Evolutionary conservation across 2,329 filamentous ascomycete genomes (phyloP).

Genomic region (Cladophialophora immunda): DNA sequence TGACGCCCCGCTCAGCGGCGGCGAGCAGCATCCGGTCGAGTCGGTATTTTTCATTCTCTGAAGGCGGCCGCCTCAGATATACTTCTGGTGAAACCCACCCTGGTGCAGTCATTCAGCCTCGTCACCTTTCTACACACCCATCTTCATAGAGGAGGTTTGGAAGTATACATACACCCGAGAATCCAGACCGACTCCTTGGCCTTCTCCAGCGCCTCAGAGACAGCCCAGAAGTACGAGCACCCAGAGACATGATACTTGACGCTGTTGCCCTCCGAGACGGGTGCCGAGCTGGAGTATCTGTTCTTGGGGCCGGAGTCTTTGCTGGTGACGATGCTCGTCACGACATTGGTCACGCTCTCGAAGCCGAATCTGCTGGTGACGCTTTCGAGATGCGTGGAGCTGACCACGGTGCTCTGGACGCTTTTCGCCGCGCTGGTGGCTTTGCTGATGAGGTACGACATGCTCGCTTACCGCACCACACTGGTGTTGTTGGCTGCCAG

Average conservation of each 20-base stretch:
- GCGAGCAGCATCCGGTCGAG: constrained; percentile 82
- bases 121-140: background rate
- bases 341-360: constrained; percentile 10
- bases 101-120: constrained; percentile 29
- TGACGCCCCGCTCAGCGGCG: constrained; percentile 83
- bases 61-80: constrained; percentile 79
- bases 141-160: background rate
- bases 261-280: constrained; percentile 71
- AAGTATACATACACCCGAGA: constrained; percentile 67
- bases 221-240: constrained; percentile 82
- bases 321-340: constrained; percentile 5
- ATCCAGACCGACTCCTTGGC: constrained; percentile 80
- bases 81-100: constrained; percentile 86
- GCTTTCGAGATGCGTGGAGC: constrained; percentile 6
- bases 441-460: constrained; percentile 21
- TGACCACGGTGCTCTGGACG: constrained; percentile 10
- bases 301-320: constrained; percentile 48
- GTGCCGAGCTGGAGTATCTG: constrained; percentile 69
- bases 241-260: constrained; percentile 87
- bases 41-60: constrained; percentile 83
- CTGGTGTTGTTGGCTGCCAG: background rate
- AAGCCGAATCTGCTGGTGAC: constrained; percentile 13
- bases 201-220: constrained; percentile 76
- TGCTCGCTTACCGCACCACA: background rate
- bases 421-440: constrained; percentile 11